Evolutionary conservation across 202 grass and related monocot species (phyloP).

Genomic region (Setaria italica): DNA sequence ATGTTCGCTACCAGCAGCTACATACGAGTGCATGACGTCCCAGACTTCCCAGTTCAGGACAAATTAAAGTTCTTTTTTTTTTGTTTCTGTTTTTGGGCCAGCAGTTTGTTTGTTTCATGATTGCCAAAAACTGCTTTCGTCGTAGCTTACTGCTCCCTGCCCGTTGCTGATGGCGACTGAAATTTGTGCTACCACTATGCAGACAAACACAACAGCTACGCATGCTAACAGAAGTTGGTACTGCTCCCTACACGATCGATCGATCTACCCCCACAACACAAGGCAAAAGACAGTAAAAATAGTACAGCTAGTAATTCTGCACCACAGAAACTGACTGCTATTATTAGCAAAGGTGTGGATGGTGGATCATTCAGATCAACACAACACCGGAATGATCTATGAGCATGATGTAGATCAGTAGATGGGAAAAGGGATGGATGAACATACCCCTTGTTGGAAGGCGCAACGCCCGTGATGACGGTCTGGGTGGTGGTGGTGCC

Average conservation of each 20-base stretch:
- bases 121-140: background rate
- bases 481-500: constrained; percentile 54
- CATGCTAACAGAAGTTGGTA: background rate
- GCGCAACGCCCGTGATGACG: constrained; percentile 59
- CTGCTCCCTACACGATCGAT: background rate
- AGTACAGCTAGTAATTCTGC: background rate
- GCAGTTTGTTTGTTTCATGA: background rate
- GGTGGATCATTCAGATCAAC: background rate
- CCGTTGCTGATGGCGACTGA: background rate
- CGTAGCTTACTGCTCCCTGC: background rate
- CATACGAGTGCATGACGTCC: no score
- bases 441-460: constrained; percentile 58
- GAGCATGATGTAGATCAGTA: background rate
- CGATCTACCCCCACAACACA: background rate
- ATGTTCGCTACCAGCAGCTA: background rate
- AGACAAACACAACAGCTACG: no score
- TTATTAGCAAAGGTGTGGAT: background rate
- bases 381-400: background rate
- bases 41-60: background rate
- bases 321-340: background rate
- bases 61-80: no score
- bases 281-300: background rate
- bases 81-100: background rate
- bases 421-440: background rate
- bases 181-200: no score